Evolutionary conservation across 176 grass and related monocot species (phyloP).

Genomic region (Aechmea fasciata): DNA sequence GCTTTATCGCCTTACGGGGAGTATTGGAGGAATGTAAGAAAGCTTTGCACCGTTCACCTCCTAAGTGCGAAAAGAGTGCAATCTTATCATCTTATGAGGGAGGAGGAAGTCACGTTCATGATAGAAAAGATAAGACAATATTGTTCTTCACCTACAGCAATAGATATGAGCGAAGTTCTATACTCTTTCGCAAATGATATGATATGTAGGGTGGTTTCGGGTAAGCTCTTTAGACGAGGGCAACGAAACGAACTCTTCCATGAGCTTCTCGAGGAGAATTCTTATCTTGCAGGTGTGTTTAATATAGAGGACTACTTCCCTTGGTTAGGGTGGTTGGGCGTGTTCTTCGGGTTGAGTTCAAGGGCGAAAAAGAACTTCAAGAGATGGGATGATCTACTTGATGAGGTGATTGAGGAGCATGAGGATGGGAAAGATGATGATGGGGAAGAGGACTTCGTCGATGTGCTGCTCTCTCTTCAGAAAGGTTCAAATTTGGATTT

Average conservation of each 20-base stretch:
- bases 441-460: constrained; percentile 20
- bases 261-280: neutral
- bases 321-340: constrained; percentile 2
- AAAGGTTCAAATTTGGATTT: constrained; percentile 4
- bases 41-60: constrained; percentile 45
- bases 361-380: neutral
- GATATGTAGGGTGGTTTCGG: constrained; percentile 20
- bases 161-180: constrained; percentile 21
- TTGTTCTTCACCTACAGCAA: neutral
- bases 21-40: constrained; percentile 41
- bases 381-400: constrained; percentile 29
- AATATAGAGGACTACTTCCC: constrained; percentile 28
- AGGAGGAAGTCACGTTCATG: constrained; percentile 30
- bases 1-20: constrained; percentile 39
- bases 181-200: constrained; percentile 17
- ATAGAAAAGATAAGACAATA: neutral
- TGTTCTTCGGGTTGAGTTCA: neutral
- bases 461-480: constrained; percentile 21
- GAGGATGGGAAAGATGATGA: neutral
- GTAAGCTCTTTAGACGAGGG: neutral
- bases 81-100: constrained; percentile 26
- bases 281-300: neutral
- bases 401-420: constrained; percentile 16
- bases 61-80: constrained; percentile 22
- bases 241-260: constrained; percentile 8